These are phyloP conservation scores for Talaromyces sp. DNA, from an alignment of 2,329 filamentous ascomycete species.

Conservation along the genomic window DNA sequence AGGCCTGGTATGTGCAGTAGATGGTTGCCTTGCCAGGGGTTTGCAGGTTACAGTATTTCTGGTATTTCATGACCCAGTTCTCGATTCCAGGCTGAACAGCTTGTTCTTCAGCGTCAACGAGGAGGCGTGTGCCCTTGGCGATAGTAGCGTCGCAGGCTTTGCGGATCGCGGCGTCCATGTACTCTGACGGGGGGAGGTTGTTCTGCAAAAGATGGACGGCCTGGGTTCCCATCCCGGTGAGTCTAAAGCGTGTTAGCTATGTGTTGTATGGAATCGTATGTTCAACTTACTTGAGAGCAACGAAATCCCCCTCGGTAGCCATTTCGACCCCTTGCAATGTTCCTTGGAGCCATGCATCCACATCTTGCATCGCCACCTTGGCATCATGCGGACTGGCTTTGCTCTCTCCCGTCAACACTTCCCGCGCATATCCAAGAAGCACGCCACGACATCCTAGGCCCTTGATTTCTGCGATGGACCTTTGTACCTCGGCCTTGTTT, in stretches of 20 bases:
- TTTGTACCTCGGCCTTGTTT: constrained; percentile 43
- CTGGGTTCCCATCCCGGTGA: constrained; percentile 45
- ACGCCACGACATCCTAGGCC: constrained; percentile 48
- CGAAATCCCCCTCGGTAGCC: constrained; percentile 47
- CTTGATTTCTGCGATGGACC: constrained; percentile 43
- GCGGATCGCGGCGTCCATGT: constrained; percentile 39
- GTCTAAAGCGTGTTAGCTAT: constrained; percentile 21
- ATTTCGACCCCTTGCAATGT: constrained; percentile 50
- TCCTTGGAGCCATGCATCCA: constrained; percentile 46
- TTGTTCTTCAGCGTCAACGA: constrained; percentile 52
- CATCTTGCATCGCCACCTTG: constrained; percentile 27
- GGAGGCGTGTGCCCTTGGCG: constrained; percentile 40
- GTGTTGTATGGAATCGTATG: background rate
- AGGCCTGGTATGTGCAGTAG: constrained; percentile 50
- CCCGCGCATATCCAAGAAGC: constrained; percentile 50
- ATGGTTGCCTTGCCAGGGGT: constrained; percentile 47
- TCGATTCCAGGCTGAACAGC: constrained; percentile 49
- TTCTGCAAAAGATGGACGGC: constrained; percentile 38
- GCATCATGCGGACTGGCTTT: constrained; percentile 24
- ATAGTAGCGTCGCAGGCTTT: constrained; percentile 40
- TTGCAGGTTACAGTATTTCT: constrained; percentile 47
- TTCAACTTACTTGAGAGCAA: constrained; percentile 45
- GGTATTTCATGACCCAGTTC: constrained; percentile 48
- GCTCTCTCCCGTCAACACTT: constrained; percentile 47
- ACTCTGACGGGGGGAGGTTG: constrained; percentile 32